Base-by-base conservation (phyloP, 257 asterid species). In the Nicotiana noctiflora region DNA sequence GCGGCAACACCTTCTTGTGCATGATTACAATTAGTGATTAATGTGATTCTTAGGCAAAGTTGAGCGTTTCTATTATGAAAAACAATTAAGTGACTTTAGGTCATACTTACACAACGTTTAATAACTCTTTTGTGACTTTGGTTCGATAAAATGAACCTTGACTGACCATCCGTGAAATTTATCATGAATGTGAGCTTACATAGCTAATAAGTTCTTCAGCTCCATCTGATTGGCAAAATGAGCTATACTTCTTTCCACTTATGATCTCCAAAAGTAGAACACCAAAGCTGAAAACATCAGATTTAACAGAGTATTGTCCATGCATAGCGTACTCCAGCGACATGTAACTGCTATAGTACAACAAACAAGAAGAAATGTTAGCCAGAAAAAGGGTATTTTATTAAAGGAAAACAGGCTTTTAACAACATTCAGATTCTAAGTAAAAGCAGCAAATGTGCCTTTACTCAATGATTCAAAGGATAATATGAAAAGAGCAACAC, bases 251-350 rank as follows among this genome's bases (percentile, higher is more conserved):
- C 29, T 76, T 55, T 2, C 89, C 87, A 65, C 82, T 75, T 66
- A 79, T 29, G 9, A 86, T 86, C 77, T 86, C 85, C 32, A 86
- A 56, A 57, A 80, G 3, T 18, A 83, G 7, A n/a, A 83, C 83
- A 0, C 86, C 86, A 63, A 85, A 83, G 44, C 84, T 85, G 40
- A 82, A 85, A 2, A 83, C 83, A 13, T 85, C 83, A 6, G 84
- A 85, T 37, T 51, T 82, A 1, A 34, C 59, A 25, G 88, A 85
- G 62, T 79, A 79, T 0, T 56, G 57, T 3, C 86, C 84, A 4
- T 82, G 51, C 49, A 61, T 10, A 3, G 31, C 70, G n/a, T 85
- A 85, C 77, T 82, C 87, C 8, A 85, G 83, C 6, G 85, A 51
- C 85, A 85, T 82, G 40, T 82, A 85, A 40, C 88, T 82, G 19